Evolutionary conservation across 2,329 filamentous ascomycete species (phyloP).

Genomic region (Monosporascus ibericus): DNA sequence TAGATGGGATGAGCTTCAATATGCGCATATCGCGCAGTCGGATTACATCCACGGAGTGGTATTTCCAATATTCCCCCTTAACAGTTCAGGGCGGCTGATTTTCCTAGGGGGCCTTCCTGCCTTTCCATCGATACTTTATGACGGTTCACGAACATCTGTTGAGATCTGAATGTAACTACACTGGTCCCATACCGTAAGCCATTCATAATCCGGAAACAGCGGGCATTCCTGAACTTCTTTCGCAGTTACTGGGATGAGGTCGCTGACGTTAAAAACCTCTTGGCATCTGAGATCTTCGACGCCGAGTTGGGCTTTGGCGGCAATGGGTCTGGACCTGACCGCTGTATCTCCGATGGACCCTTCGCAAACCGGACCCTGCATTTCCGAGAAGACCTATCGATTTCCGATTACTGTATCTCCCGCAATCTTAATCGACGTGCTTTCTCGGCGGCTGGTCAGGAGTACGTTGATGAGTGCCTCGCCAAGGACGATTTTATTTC

Average conservation of each 20-base stretch:
- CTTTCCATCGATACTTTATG: slow-evolving; percentile 30
- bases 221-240: neutral
- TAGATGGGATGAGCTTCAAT: slow-evolving; percentile 29
- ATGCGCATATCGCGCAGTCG: slow-evolving; percentile 23
- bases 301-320: slow-evolving; percentile 26
- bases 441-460: slow-evolving; percentile 5
- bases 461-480: slow-evolving; percentile 11
- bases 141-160: slow-evolving; percentile 26
- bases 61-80: neutral
- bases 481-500: slow-evolving; percentile 1
- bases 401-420: slow-evolving; percentile 17
- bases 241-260: slow-evolving; percentile 32
- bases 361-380: slow-evolving; percentile 28
- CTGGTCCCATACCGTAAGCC: slow-evolving; percentile 16
- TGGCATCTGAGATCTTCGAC: slow-evolving; percentile 22
- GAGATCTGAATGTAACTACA: slow-evolving; percentile 24
- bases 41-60: slow-evolving; percentile 24
- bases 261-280: slow-evolving; percentile 22
- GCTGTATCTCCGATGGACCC: slow-evolving; percentile 28
- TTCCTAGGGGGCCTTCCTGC: slow-evolving; percentile 25
- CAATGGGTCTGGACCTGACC: slow-evolving; percentile 17
- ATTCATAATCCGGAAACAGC: neutral
- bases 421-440: slow-evolving; percentile 14
- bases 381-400: slow-evolving; percentile 18
- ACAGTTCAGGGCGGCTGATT: neutral